These are phyloP conservation scores for Aspergillus calidoustus DNA, from an alignment of 2,329 filamentous ascomycete genomes.

Conservation along the genomic window DNA sequence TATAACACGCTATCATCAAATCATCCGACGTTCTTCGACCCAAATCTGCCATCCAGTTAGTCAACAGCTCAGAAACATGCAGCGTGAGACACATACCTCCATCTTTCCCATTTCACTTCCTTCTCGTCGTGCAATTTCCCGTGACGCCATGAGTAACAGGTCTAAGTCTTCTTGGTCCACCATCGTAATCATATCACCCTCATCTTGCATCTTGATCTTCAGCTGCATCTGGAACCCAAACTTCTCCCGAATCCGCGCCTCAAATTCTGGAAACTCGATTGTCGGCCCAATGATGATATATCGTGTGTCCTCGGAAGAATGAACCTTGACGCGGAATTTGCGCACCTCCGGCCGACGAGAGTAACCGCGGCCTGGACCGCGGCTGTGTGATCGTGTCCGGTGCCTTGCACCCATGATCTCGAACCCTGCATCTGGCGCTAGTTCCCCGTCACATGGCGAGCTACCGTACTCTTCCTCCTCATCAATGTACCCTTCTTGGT, in stretches of 20 bases:
- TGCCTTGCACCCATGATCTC: conserved; percentile 69
- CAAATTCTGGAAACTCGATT: conserved; percentile 76
- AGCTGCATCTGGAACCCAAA: conserved; percentile 69
- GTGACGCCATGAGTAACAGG: conserved; percentile 75
- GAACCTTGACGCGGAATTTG: conserved; percentile 89
- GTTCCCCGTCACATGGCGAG: conserved; percentile 70
- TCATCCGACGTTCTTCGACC: conserved; percentile 39
- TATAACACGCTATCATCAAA: conserved; percentile 16
- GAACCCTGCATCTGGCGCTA: conserved; percentile 72
- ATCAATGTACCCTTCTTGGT: conserved; percentile 70
- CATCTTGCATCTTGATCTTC: conserved; percentile 89
- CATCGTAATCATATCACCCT: conserved; percentile 94
- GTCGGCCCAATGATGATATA: conserved; percentile 83
- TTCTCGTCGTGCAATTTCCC: conserved; percentile 71
- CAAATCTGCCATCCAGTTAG: conserved; percentile 45
- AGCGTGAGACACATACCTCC: conserved; percentile 70
- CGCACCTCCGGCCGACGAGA: conserved; percentile 65
- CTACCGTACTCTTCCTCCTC: conserved; percentile 80
- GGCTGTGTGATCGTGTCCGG: conserved; percentile 35
- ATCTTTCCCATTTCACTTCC: conserved; percentile 86
- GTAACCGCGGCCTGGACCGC: conserved; percentile 33
- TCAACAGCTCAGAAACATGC: neutral
- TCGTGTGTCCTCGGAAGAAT: conserved; percentile 80
- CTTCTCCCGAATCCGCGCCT: conserved; percentile 81
- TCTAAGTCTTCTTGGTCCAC: conserved; percentile 96